Base-by-base conservation (phyloP, 225 moss, liverwort and hornwort genomes). In the Antitrichia curtipendula region DNA sequence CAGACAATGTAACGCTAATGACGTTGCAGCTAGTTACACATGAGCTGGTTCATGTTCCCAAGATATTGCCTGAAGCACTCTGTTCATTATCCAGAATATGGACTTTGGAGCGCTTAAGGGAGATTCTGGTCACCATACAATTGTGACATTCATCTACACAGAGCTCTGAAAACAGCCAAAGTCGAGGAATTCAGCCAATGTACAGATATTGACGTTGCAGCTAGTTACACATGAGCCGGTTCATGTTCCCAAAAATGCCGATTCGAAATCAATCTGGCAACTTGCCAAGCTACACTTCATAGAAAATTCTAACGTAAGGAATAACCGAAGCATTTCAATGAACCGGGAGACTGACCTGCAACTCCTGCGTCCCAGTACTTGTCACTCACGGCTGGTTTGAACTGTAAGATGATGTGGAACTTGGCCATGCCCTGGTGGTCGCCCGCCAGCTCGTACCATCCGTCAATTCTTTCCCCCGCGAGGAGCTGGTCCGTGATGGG, bases 321-420 rank as follows among this genome's bases (percentile, higher is more conserved):
- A 58, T 25, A 36, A 59, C n/a, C 27, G 47, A 36, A 74, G 84
- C 25, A 74, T 60, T 41, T 60, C 36, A 60, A 73, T 27, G 74
- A 49, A 73, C 36, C 8, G 31, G 17, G 38, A 61, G 38, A 75
- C 85, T 50, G 75, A 75, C 85, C 85, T 75, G 85, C 85, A 62
- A 97, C 89, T 32, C 97, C 97, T 21, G 88, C 86, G 81, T 94
- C 78, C 96, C 96, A 97, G 84, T 93, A 85, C n/a, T 88, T 89
- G 90, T 97, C 92, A 61, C 85, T 88, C 72, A 19, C 34, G 52
- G 94, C 95, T 75, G 91, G 90, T 59, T 89, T 80, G 83, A 95
- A 97, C 78, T 94, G 92, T 56, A 97, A 32, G 13, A 88, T 40
- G 71, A 97, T 84, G 72, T 93, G 96, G 34, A 97, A 87, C 89